Base-by-base conservation (phyloP, 495 filamentous ascomycete genomes). In the Tetracladium setigerum region DNA sequence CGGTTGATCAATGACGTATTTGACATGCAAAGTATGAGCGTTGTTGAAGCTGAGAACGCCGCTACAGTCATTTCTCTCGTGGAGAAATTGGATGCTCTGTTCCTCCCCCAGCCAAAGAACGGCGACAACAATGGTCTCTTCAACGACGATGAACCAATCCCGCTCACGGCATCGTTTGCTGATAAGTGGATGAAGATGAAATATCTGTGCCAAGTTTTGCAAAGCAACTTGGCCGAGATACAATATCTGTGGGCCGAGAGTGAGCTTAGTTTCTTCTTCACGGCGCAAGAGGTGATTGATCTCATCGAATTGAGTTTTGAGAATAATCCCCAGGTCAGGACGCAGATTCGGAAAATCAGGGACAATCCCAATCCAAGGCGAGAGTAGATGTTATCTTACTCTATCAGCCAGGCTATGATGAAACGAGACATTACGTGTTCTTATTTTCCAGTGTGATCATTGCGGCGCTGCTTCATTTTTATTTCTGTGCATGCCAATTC, bases 271-370 rank as follows among this genome's bases (percentile, higher is more conserved):
- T 56, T 92, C 46, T 88, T 94, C 52, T 95, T 95, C 62, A 78
- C 82, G 13, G 71, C 70, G 4, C 87, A 86, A 36, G 92, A 96
- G 68, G 77, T 97, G 33, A 70, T 95, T 15, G 92, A 97, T 54
- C 56, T 99, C 65, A 84, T 99, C 39, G 71, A 82, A 53, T 82
- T 88, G 13, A 75, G 95, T 60, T 99, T 99, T 69, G 89, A 90
- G 46, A 91, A 95, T 62, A 89, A 86, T 57, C 74, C 83, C 19
- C 68, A 86, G 57, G 78, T 89, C 38, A 76, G 84, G 58, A 80
- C 77, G 55, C 83, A 85, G 17, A 82, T 95, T 44, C 73, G 71
- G 48, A 87, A 95, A 64, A 95, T 98, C 52, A 78, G 76, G 60
- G 64, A 63, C 31, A 67, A 69, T 34, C 66, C 67, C 15, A 52